Evolutionary conservation across 345 rosid genomes (phyloP).

Genomic region (Sisymbrium altissimum): DNA sequence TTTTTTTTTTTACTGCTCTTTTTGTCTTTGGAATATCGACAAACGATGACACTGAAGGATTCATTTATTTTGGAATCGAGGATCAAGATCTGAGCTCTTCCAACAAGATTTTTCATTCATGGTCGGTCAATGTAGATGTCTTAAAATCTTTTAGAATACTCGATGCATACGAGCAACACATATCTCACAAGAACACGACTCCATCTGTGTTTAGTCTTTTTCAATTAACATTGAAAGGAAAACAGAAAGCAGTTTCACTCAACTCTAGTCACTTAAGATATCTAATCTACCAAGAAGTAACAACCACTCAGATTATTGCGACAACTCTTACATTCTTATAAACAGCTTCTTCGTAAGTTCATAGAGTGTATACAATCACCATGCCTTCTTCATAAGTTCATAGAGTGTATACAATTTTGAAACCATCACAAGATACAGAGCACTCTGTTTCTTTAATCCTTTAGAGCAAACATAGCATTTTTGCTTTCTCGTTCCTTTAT

Average conservation of each 20-base stretch:
- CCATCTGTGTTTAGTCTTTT: neutral
- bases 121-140: neutral
- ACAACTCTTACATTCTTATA: neutral
- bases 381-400: neutral
- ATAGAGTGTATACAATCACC: constrained; percentile 10
- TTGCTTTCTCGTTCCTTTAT: constrained; percentile 12
- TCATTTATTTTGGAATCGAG: neutral
- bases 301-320: neutral
- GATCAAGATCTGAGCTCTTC: neutral
- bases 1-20: too few species aligned
- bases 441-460: constrained; percentile 15
- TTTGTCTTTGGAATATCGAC: neutral
- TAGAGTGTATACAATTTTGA: neutral
- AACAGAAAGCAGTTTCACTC: neutral
- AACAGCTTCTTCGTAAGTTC: constrained; percentile 15
- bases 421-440: constrained; percentile 26
- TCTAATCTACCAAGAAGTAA: neutral
- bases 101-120: neutral
- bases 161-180: neutral
- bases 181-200: neutral
- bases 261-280: neutral
- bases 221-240: neutral
- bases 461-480: constrained; percentile 11
- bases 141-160: neutral
- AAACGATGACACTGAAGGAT: neutral